These are phyloP conservation scores for Fusarium devonianum DNA, from an alignment of 2,329 filamentous ascomycete genomes.

Conservation along the genomic window DNA sequence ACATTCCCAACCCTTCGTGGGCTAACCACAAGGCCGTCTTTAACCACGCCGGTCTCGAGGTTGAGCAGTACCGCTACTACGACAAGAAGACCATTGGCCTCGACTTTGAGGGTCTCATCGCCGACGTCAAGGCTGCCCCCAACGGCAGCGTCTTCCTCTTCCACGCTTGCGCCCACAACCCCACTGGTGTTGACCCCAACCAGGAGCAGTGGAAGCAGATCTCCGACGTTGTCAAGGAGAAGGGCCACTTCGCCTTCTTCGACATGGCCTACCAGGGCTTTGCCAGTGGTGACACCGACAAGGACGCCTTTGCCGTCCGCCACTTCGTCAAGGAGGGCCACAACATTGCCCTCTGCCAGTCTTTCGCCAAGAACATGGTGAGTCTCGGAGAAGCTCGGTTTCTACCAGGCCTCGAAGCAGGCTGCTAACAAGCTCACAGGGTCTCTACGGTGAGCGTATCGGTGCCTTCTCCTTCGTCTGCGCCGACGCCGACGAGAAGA, in stretches of 20 bases:
- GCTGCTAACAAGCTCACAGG: conserved; percentile 55
- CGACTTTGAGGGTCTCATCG: conserved; percentile 93
- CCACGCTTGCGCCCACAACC: conserved; percentile 98
- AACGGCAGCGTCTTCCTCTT: conserved; percentile 89
- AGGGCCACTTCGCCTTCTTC: conserved; percentile 94
- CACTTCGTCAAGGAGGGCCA: conserved; percentile 94
- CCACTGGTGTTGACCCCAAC: conserved; percentile 94
- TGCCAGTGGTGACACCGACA: conserved; percentile 88
- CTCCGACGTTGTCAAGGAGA: conserved; percentile 82
- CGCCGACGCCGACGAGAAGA: conserved; percentile 86
- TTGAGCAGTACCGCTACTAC: conserved; percentile 98
- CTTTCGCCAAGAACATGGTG: conserved; percentile 99
- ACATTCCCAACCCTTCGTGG: conserved; percentile 96
- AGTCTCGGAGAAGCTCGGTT: conserved; percentile 31
- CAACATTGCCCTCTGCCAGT: conserved; percentile 86
- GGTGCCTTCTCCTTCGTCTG: conserved; percentile 95
- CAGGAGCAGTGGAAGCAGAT: conserved; percentile 92
- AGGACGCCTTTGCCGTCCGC: conserved; percentile 91
- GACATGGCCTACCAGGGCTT: conserved; percentile 99
- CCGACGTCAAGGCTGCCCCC: conserved; percentile 88
- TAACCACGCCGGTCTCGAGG: conserved; percentile 87
- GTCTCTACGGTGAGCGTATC: conserved; percentile 97
- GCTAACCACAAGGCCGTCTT: conserved; percentile 98
- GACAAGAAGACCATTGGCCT: conserved; percentile 98
- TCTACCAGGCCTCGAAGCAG: not conserved